Percentiles rank a stretch among this genome's conserved stretches.
phyloP scores from a whole-genome alignment of 1,139 yeast genomes.

The Pneumocystis murina region DNA sequence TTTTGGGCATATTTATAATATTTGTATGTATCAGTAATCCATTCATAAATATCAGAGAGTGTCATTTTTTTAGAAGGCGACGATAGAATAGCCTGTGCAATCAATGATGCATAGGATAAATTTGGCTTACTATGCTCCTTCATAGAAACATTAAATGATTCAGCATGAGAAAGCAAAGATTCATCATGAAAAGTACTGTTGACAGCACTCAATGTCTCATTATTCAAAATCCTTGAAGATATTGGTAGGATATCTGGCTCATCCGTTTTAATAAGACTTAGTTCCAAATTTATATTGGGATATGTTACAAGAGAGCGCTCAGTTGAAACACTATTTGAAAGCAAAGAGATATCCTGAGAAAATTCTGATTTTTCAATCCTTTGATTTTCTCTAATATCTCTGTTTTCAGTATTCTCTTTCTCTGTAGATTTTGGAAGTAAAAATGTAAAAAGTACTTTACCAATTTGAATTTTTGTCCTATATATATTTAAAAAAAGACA shows the following conservation, averaged over 20 bases:
- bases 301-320: background rate
- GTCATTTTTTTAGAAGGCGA: conserved; percentile 50
- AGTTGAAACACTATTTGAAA: background rate
- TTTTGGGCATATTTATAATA: conserved; percentile 86
- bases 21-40: conserved; percentile 76
- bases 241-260: background rate
- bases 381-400: background rate
- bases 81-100: conserved; percentile 61
- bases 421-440: conserved; percentile 44
- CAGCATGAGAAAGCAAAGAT: background rate
- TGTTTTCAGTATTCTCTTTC: conserved; percentile 20
- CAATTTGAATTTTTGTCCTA: conserved; percentile 72
- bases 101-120: conserved; percentile 61
- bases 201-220: background rate
- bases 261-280: no score
- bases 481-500: background rate
- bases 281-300: background rate
- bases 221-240: background rate
- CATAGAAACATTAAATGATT: background rate
- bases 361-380: background rate
- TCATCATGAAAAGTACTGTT: background rate
- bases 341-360: background rate
- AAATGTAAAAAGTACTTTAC: conserved; percentile 77
- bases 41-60: conserved; percentile 68
- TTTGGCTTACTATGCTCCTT: conserved; percentile 46